Conservation (phyloP, 257 asterid genomes). For the Capsicum rhomboideum region DNA sequence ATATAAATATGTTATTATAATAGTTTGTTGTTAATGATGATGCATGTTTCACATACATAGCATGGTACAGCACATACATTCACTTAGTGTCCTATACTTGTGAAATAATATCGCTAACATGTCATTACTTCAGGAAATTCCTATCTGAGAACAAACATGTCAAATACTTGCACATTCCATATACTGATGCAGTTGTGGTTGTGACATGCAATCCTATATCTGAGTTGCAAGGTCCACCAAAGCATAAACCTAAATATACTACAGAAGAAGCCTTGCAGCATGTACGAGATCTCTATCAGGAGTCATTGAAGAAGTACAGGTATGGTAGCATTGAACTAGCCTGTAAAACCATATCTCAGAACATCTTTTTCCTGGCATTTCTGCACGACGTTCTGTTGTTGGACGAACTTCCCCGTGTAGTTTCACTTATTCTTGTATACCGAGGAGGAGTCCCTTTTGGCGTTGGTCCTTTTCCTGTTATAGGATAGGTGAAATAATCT, state of each 20-base stretch:
- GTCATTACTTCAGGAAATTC: slow-evolving; percentile 55
- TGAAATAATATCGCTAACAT: not conserved
- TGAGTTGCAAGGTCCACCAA: slow-evolving; percentile 66
- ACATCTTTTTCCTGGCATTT: not conserved
- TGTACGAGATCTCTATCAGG: slow-evolving; percentile 61
- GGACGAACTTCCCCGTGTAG: not conserved
- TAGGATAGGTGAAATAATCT: not conserved
- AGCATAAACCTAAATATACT: slow-evolving; percentile 59
- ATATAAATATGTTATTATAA: not conserved
- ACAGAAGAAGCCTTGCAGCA: slow-evolving; percentile 72
- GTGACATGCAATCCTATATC: slow-evolving; percentile 88
- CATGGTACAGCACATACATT: not conserved
- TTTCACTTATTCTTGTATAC: not conserved
- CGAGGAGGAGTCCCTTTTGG: not conserved
- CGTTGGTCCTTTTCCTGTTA: not conserved
- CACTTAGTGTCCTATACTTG: not conserved
- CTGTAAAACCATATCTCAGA: not conserved
- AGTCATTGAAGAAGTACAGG: slow-evolving; percentile 59
- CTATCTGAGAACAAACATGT: slow-evolving; percentile 91
- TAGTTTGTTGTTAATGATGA: not conserved
- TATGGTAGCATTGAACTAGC: slow-evolving; percentile 11
- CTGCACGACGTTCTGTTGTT: not conserved
- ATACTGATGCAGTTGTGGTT: slow-evolving; percentile 82
- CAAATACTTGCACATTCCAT: slow-evolving; percentile 82
- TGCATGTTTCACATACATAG: not conserved